Percentiles rank a stretch among this genome's conserved stretches.
Conservation (phyloP, 495 filamentous ascomycete species). For the Talaromyces trachyspermus region DNA sequence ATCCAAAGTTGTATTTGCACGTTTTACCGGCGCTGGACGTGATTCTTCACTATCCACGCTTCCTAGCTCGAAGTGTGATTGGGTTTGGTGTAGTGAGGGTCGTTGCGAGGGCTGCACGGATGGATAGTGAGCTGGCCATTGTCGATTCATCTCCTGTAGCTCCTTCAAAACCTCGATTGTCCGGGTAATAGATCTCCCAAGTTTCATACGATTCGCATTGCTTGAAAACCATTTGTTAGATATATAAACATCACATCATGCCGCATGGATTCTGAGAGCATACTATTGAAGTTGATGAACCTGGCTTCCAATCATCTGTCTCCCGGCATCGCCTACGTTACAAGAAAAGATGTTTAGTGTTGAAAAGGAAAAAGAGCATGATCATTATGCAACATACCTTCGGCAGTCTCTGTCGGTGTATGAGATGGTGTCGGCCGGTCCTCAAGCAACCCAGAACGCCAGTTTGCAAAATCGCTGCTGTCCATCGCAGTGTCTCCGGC, state of each 20-base stretch:
- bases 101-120: conserved; percentile 56
- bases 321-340: conserved; percentile 48
- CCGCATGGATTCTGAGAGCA: conserved; percentile 12
- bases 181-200: conserved; percentile 75
- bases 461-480: conserved; percentile 38
- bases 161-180: conserved; percentile 74
- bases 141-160: conserved; percentile 79
- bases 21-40: conserved; percentile 47
- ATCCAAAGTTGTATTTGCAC: conserved; percentile 65
- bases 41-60: conserved; percentile 26
- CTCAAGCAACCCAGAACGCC: conserved; percentile 56
- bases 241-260: conserved; percentile 21
- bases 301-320: conserved; percentile 57
- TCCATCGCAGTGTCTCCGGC: conserved; percentile 41
- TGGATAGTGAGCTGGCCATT: conserved; percentile 94
- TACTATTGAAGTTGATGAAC: conserved; percentile 65
- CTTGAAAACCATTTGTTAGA: conserved; percentile 41
- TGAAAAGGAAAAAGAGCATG: background rate
- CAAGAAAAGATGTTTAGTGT: background rate
- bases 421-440: conserved; percentile 58
- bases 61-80: conserved; percentile 29
- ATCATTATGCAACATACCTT: conserved; percentile 19
- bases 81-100: conserved; percentile 45
- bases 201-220: conserved; percentile 80
- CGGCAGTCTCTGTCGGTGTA: conserved; percentile 44